Evolutionary conservation across 306 rosid species (phyloP).

Genomic region (Medicago lupulina): DNA sequence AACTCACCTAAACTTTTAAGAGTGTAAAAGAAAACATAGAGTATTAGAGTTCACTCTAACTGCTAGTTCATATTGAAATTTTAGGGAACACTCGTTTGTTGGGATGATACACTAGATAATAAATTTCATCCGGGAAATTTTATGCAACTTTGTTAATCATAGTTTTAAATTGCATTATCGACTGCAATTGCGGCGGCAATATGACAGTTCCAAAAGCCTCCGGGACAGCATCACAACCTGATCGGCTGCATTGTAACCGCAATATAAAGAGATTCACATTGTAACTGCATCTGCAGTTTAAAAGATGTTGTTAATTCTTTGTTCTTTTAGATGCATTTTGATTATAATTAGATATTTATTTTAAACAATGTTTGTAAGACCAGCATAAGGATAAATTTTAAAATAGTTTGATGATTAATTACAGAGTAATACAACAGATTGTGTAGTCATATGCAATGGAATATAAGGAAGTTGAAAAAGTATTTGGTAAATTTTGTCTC

Average conservation of each 20-base stretch:
- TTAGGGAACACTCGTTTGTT: too few relatives aligned
- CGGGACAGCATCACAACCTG: background rate
- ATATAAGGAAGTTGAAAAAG: background rate
- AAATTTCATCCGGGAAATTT: too few relatives aligned
- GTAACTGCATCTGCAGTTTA: background rate
- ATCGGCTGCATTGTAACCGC: background rate
- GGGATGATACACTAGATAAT: too few relatives aligned
- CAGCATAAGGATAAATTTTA: background rate
- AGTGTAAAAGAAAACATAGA: too few relatives aligned
- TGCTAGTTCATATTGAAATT: too few relatives aligned
- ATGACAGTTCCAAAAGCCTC: background rate
- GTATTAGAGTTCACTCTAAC: too few relatives aligned
- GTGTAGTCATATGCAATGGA: slow-evolving; percentile 5
- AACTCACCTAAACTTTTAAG: too few relatives aligned
- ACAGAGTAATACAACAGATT: background rate
- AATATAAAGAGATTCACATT: too few relatives aligned
- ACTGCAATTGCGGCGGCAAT: background rate
- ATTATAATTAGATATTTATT: background rate
- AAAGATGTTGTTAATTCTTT: background rate
- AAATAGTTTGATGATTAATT: slow-evolving; percentile 4
- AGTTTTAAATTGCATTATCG: background rate
- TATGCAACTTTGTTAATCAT: background rate
- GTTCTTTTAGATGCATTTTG: slow-evolving; percentile 22
- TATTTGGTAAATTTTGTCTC: slow-evolving; percentile 27
- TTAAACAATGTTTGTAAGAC: background rate